Conservation (phyloP, 2,329 filamentous ascomycete species). For the Sclerotiophoma versabilis region DNA sequence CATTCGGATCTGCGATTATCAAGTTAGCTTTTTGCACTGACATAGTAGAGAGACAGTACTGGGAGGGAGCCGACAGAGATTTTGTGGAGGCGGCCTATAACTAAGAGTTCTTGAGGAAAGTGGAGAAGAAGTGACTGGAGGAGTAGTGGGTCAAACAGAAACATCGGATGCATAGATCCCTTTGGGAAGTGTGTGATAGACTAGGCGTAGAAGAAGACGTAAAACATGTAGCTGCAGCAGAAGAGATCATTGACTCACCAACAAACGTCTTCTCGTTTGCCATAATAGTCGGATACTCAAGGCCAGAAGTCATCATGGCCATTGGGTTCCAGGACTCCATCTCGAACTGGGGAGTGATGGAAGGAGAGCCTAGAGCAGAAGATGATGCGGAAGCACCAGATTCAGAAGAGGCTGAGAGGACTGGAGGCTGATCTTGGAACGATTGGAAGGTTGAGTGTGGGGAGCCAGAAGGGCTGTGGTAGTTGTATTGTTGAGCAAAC, state of each 20-base stretch:
- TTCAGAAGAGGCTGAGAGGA: conserved; percentile 58
- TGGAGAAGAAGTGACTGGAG: background rate
- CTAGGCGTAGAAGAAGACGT: conserved; percentile 23
- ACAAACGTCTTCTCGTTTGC: conserved; percentile 57
- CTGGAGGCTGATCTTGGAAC: conserved; percentile 56
- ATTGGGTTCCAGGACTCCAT: conserved; percentile 63
- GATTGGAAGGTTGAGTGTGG: conserved; percentile 55
- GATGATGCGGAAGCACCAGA: conserved; percentile 60
- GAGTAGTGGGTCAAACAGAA: background rate
- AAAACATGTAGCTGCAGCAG: conserved; percentile 19
- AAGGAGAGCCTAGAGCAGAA: conserved; percentile 59
- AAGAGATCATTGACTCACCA: conserved; percentile 57
- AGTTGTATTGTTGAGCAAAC: conserved; percentile 46
- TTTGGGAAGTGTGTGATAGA: conserved; percentile 21
- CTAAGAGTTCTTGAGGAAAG: background rate
- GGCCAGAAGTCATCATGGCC: conserved; percentile 66
- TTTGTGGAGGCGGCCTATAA: background rate
- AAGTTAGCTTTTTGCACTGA: conserved; percentile 21
- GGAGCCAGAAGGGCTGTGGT: conserved; percentile 51
- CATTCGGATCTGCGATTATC: conserved; percentile 59
- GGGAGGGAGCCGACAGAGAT: conserved; percentile 50
- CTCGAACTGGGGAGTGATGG: conserved; percentile 68
- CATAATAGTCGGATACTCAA: conserved; percentile 59
- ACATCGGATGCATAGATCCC: background rate
- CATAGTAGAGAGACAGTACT: background rate